Evolutionary conservation across 306 rosid species (phyloP).

Genomic region (Trichosanthes cucumerina): DNA sequence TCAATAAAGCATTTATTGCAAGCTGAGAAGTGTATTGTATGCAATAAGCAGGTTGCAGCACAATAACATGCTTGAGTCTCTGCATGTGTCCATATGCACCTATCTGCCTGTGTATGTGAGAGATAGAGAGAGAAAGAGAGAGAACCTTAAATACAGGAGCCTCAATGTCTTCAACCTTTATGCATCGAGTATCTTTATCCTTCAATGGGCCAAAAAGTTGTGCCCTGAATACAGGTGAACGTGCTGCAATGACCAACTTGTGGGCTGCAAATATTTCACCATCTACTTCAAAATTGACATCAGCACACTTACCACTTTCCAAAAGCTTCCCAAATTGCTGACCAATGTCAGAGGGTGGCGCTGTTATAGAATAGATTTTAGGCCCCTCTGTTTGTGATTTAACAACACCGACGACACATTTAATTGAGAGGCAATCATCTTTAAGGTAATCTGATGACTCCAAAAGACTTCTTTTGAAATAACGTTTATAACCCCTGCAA

Average conservation of each 20-base stretch:
- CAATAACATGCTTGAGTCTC: not conserved
- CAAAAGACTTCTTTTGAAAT: slow-evolving; percentile 36
- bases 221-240: slow-evolving; percentile 52
- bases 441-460: slow-evolving; percentile 51
- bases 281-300: slow-evolving; percentile 51
- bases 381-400: slow-evolving; percentile 44
- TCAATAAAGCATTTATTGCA: not conserved
- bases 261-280: slow-evolving; percentile 42
- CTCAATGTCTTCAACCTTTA: slow-evolving; percentile 46
- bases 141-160: slow-evolving; percentile 50
- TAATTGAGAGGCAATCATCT: slow-evolving; percentile 44
- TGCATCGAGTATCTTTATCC: slow-evolving; percentile 33
- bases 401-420: slow-evolving; percentile 54
- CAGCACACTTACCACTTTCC: slow-evolving; percentile 40
- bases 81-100: not conserved
- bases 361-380: slow-evolving; percentile 34
- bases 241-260: slow-evolving; percentile 56
- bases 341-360: slow-evolving; percentile 36
- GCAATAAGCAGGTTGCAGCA: not conserved
- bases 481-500: slow-evolving; percentile 60
- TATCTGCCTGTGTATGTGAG: not conserved
- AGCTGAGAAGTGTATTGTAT: not conserved
- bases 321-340: slow-evolving; percentile 44
- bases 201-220: slow-evolving; percentile 60
- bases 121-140: slow-evolving; percentile 4